These are phyloP conservation scores for Skeletonema marinoi DNA, from an alignment of 108 stramenopile genomes.

Conservation along the genomic window DNA sequence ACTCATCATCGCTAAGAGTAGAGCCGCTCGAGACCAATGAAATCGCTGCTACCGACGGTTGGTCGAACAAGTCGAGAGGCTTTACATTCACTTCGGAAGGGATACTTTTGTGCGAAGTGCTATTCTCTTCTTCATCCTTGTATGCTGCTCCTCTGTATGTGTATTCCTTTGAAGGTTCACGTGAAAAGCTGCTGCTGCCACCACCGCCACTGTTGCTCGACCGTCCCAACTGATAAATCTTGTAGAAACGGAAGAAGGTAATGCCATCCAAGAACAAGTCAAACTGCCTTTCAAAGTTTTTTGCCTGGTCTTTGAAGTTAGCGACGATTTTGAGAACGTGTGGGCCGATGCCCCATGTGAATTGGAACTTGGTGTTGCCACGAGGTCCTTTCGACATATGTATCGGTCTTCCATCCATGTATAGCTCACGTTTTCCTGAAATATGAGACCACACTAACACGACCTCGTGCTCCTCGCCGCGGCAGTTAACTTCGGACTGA, in stretches of 20 bases:
- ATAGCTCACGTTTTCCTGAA: conserved; percentile 44
- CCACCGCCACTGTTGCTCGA: not conserved
- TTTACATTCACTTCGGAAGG: not conserved
- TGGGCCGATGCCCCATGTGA: conserved; percentile 62
- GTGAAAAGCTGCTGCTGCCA: not conserved
- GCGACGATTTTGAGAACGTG: conserved; percentile 71
- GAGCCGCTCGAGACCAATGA: not conserved
- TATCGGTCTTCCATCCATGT: conserved; percentile 54
- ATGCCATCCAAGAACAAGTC: conserved; percentile 81
- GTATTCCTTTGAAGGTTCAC: not conserved
- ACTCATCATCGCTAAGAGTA: not conserved
- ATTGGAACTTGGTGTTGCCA: conserved; percentile 64
- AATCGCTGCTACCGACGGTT: not conserved
- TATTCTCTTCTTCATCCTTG: not conserved
- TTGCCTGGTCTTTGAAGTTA: conserved; percentile 46
- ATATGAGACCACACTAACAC: conserved; percentile 48
- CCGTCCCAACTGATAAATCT: conserved; percentile 79
- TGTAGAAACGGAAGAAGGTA: conserved; percentile 73
- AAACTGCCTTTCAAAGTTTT: conserved; percentile 51
- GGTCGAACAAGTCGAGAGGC: not conserved
- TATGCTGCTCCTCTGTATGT: not conserved
- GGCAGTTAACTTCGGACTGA: conserved; percentile 31
- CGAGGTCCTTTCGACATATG: conserved; percentile 57
- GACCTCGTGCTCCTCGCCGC: conserved; percentile 60
- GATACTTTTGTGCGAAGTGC: not conserved